Evolutionary conservation across 768 basidiomycete genomes (phyloP).

Genomic region (Neoboletus magnificus): DNA sequence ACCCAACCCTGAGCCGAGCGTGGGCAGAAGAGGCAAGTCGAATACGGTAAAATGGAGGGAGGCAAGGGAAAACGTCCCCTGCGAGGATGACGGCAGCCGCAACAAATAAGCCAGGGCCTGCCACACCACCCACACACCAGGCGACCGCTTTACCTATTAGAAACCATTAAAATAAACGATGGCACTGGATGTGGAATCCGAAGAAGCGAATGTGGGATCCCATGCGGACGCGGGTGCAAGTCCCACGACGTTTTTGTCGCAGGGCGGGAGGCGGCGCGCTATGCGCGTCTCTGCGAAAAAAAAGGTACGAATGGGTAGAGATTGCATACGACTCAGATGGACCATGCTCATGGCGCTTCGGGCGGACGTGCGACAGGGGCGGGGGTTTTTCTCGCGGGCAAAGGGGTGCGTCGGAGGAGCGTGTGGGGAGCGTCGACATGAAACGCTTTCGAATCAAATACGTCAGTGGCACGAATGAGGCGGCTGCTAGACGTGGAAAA

Average conservation of each 20-base stretch:
- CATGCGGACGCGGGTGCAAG: not conserved
- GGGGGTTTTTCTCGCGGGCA: constrained; percentile 11
- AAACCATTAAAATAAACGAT: constrained; percentile 1
- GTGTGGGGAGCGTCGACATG: constrained; percentile 26
- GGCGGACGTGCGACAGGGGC: constrained; percentile 2
- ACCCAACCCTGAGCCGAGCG: constrained; percentile 2
- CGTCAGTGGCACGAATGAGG: constrained; percentile 16
- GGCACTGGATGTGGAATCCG: not conserved
- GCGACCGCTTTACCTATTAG: constrained; percentile 1
- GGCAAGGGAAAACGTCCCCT: not conserved
- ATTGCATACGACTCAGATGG: not conserved
- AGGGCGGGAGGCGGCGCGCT: not conserved
- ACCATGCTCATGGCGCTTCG: not conserved
- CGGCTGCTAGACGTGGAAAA: constrained; percentile 2
- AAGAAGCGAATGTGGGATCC: constrained; percentile 1
- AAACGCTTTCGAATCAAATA: constrained; percentile 19
- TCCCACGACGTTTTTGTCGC: not conserved
- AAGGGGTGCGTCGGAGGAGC: constrained; percentile 19
- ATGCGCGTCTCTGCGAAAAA: not conserved
- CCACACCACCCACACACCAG: constrained; percentile 14
- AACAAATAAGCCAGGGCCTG: constrained; percentile 2
- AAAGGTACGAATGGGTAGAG: not conserved
- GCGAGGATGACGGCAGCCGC: constrained; percentile 17
- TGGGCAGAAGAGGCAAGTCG: constrained; percentile 5
- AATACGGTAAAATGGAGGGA: constrained; percentile 12